phyloP scores from a whole-genome alignment of 1,284 basidiomycete species.

The Tilletia horrida region DNA sequence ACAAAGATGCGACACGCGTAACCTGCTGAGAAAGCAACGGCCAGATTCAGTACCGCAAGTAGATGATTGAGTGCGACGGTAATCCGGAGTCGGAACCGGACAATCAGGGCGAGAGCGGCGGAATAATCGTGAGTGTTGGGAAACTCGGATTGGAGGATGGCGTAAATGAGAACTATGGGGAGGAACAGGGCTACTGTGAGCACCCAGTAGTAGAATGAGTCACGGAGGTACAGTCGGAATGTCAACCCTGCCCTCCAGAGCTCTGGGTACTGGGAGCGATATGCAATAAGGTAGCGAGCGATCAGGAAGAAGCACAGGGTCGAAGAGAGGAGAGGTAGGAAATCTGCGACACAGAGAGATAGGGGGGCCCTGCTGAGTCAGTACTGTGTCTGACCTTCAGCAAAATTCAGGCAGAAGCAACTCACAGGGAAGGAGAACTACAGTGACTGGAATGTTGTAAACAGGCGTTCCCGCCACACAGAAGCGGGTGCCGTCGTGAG shows the following conservation, averaged over 20 bases:
- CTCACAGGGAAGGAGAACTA: not conserved
- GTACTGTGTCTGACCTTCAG: no score
- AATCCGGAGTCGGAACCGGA: no score
- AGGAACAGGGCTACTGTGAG: not conserved
- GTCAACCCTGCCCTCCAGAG: not conserved
- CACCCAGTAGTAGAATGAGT: not conserved
- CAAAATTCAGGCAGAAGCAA: no score
- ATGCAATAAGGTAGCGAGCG: constrained; percentile 10
- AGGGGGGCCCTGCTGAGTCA: no score
- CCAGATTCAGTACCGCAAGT: not conserved
- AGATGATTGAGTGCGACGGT: no score
- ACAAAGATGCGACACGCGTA: constrained; percentile 14
- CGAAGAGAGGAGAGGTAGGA: constrained; percentile 9
- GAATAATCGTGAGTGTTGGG: not conserved
- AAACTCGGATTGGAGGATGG: not conserved
- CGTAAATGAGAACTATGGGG: not conserved
- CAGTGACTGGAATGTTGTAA: not conserved
- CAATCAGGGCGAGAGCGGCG: no score
- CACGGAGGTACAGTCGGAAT: constrained; percentile 7
- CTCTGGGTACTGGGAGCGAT: not conserved
- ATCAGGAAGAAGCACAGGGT: constrained; percentile 10
- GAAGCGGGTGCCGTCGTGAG: not conserved
- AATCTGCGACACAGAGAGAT: not conserved
- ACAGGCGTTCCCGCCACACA: not conserved
- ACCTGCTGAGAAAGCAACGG: not conserved